These are phyloP conservation scores for Penicillium frequentans DNA, from an alignment of 2,329 filamentous ascomycete species.

Conservation along the genomic window DNA sequence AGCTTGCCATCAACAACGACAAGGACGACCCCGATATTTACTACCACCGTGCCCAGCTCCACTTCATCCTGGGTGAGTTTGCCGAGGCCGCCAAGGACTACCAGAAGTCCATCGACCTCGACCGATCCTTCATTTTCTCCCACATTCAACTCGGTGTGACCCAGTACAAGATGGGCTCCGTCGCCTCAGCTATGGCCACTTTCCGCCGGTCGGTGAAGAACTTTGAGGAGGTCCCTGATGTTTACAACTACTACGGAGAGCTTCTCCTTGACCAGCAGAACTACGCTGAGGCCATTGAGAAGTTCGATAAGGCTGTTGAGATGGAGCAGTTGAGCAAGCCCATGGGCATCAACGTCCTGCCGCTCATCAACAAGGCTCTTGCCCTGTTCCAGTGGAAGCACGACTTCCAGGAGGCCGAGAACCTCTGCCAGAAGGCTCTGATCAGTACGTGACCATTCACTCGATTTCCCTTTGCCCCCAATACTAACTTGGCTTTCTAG, in stretches of 20 bases:
- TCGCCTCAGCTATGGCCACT: conserved; percentile 97
- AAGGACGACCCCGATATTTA: conserved; percentile 92
- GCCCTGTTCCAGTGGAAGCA: conserved; percentile 98
- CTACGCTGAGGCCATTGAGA: conserved; percentile 91
- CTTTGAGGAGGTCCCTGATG: conserved; percentile 92
- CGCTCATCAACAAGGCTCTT: conserved; percentile 96
- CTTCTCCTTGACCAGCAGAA: conserved; percentile 95
- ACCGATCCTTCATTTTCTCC: conserved; percentile 96
- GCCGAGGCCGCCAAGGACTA: conserved; percentile 95
- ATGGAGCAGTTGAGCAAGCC: conserved; percentile 96
- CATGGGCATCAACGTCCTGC: conserved; percentile 94
- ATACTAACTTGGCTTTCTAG: conserved; percentile 48
- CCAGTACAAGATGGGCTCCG: conserved; percentile 99
- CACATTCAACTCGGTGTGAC: conserved; percentile 99
- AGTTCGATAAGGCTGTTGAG: conserved; percentile 97
- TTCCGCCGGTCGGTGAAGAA: conserved; percentile 98
- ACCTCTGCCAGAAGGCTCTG: conserved; percentile 93
- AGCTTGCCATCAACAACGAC: conserved; percentile 80
- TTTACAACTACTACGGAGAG: conserved; percentile 99
- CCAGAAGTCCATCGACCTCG: conserved; percentile 97
- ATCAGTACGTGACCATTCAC: conserved; percentile 69
- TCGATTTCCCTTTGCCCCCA: neutral
- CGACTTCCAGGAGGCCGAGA: conserved; percentile 91
- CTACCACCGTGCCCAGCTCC: conserved; percentile 96
- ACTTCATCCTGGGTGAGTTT: conserved; percentile 96